These are phyloP conservation scores for Radiomyces spectabilis DNA, from an alignment of 192 early-diverging fungal genomes.

Conservation along the genomic window DNA sequence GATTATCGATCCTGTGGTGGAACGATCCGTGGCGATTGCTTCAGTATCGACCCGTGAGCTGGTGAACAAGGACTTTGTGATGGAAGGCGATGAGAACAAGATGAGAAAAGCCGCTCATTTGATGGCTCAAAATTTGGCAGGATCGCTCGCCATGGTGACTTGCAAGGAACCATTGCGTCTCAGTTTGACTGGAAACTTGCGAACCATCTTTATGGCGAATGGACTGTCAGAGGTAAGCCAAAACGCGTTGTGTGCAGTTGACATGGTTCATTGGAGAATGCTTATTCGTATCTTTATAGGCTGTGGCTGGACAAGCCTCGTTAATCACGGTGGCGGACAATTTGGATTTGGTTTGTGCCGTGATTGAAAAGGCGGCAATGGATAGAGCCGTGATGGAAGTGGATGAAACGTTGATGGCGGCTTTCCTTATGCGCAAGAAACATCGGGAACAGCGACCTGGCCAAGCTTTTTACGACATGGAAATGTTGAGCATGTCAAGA, in stretches of 20 bases:
- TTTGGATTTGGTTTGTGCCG: slow-evolving; percentile 86
- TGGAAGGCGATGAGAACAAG: slow-evolving; percentile 90
- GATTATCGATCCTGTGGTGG: slow-evolving; percentile 83
- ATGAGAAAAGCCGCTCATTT: slow-evolving; percentile 90
- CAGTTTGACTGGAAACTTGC: slow-evolving; percentile 70
- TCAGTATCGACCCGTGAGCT: slow-evolving; percentile 88
- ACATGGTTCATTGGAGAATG: background rate
- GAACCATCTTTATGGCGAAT: slow-evolving; percentile 62
- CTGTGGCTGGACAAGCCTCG: slow-evolving; percentile 77
- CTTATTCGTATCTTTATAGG: slow-evolving; percentile 21
- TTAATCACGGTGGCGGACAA: slow-evolving; percentile 86
- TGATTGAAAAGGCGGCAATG: slow-evolving; percentile 93
- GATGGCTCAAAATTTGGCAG: slow-evolving; percentile 91
- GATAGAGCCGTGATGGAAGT: slow-evolving; percentile 95
- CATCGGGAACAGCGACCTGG: slow-evolving; percentile 73
- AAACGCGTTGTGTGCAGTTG: background rate
- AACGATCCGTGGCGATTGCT: slow-evolving; percentile 89
- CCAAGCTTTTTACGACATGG: slow-evolving; percentile 88
- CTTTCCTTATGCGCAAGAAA: slow-evolving; percentile 72
- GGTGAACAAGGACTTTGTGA: slow-evolving; percentile 91
- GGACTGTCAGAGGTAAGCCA: slow-evolving; percentile 60
- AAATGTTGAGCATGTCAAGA: slow-evolving; percentile 63
- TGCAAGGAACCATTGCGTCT: slow-evolving; percentile 89
- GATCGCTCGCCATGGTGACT: slow-evolving; percentile 67
- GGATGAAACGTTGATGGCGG: slow-evolving; percentile 66